Percentiles rank a stretch among this genome's conserved stretches.
phyloP scores from a whole-genome alignment of 1,139 yeast genomes.

The Taphrina wiesneri region DNA sequence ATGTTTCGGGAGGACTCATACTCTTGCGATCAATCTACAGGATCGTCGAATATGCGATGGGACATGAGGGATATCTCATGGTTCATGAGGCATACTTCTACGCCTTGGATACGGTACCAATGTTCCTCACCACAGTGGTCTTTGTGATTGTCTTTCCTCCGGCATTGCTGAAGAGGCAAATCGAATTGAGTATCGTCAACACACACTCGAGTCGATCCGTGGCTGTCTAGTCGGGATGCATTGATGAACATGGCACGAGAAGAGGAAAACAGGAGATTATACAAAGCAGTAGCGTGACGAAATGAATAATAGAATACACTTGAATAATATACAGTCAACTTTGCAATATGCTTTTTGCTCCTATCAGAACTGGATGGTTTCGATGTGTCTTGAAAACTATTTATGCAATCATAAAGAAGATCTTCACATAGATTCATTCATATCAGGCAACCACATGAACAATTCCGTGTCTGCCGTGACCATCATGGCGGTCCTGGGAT shows the following conservation, averaged over 20 bases:
- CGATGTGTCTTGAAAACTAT: no score
- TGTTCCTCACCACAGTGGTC: slow-evolving; percentile 43
- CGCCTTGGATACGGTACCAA: slow-evolving; percentile 75
- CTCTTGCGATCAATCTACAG: slow-evolving; percentile 78
- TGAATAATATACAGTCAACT: not conserved
- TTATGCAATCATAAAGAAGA: no score
- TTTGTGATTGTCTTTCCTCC: slow-evolving; percentile 3
- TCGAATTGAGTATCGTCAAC: not conserved
- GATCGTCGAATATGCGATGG: slow-evolving; percentile 74
- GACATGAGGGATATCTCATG: slow-evolving; percentile 72
- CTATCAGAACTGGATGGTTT: not conserved
- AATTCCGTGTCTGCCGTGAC: slow-evolving; percentile 70
- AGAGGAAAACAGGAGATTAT: no score
- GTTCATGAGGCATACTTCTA: slow-evolving; percentile 71
- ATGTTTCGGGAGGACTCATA: slow-evolving; percentile 56
- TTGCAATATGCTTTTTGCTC: not conserved
- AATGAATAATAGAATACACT: not conserved
- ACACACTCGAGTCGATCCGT: not conserved
- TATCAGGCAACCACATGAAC: slow-evolving; percentile 34
- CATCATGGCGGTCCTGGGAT: slow-evolving; percentile 73
- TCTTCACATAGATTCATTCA: not conserved
- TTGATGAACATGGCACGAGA: not conserved
- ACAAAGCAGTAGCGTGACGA: not conserved
- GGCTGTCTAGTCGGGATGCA: not conserved
- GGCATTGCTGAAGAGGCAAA: not conserved